Evolutionary conservation across 345 rosid species (phyloP).

Genomic region (Syzygium aromaticum): DNA sequence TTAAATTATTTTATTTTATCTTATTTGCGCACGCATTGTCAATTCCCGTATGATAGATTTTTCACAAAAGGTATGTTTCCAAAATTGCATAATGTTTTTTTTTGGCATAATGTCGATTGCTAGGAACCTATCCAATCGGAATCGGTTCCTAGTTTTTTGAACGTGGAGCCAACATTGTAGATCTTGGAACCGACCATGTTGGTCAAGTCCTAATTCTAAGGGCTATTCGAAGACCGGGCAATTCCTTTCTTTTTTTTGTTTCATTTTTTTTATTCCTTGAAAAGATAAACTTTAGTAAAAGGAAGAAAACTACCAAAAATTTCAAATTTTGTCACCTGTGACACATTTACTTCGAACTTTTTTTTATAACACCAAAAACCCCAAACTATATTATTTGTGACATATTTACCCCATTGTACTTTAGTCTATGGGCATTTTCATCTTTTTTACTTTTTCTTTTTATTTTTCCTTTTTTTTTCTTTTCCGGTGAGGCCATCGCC

Average conservation of each 20-base stretch:
- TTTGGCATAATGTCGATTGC: no score
- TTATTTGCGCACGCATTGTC: background rate
- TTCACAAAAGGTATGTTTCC: background rate
- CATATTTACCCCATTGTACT: no score
- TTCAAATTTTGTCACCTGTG: no score
- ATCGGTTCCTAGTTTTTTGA: background rate
- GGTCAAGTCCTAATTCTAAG: background rate
- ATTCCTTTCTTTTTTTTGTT: background rate
- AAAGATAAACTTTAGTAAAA: background rate
- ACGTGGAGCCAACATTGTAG: accelerated
- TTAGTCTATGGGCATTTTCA: no score
- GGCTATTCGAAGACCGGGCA: background rate
- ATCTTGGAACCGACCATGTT: no score
- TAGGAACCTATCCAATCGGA: background rate
- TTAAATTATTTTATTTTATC: background rate
- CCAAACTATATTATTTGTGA: no score
- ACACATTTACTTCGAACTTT: no score
- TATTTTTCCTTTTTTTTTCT: no score
- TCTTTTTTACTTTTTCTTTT: no score
- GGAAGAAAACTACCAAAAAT: no score
- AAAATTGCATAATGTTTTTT: background rate
- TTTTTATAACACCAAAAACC: no score
- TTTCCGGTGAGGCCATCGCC: no score
- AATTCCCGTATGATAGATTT: background rate
- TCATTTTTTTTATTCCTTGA: background rate